Evolutionary conservation across 129 eudicot species (phyloP).

Genomic region (Tagetes patula): DNA sequence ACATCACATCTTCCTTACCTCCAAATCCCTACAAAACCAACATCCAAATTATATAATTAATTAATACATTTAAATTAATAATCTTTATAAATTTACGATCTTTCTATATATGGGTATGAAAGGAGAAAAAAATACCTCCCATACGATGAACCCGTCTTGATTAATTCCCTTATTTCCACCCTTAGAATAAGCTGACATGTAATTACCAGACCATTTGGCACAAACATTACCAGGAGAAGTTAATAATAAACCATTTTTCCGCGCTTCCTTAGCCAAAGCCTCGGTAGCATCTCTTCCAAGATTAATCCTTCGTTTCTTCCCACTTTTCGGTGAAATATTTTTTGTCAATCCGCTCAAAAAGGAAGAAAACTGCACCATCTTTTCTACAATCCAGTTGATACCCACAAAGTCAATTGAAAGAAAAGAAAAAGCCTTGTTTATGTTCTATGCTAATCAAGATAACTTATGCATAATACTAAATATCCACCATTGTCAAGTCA

Average conservation of each 20-base stretch:
- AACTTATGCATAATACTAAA: background rate
- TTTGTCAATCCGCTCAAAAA: constrained; percentile 58
- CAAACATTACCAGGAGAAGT: constrained; percentile 55
- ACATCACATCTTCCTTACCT: constrained; percentile 73
- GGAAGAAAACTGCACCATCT: constrained; percentile 82
- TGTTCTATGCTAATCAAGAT: background rate
- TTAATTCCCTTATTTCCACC: constrained; percentile 78
- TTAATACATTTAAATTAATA: background rate
- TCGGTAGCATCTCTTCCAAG: constrained; percentile 63
- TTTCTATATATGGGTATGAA: background rate
- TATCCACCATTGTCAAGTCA: constrained; percentile 12
- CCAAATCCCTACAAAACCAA: constrained; percentile 71
- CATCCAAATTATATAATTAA: background rate
- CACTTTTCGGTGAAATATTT: constrained; percentile 45
- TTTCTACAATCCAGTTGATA: constrained; percentile 24
- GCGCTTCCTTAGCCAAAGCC: constrained; percentile 66
- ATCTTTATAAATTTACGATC: background rate
- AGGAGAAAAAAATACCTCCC: constrained; percentile 62
- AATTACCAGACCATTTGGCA: constrained; percentile 43
- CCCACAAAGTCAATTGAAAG: constrained; percentile 25
- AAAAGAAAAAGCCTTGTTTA: constrained; percentile 6
- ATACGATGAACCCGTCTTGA: constrained; percentile 71
- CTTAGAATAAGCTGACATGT: constrained; percentile 56
- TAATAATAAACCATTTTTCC: constrained; percentile 51
- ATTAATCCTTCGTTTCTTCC: constrained; percentile 43